Percentiles rank a stretch among this genome's conserved stretches.
These are phyloP conservation scores for Ophiostoma sp. DNA, from an alignment of 2,329 filamentous ascomycete species.

Conservation along the genomic window DNA sequence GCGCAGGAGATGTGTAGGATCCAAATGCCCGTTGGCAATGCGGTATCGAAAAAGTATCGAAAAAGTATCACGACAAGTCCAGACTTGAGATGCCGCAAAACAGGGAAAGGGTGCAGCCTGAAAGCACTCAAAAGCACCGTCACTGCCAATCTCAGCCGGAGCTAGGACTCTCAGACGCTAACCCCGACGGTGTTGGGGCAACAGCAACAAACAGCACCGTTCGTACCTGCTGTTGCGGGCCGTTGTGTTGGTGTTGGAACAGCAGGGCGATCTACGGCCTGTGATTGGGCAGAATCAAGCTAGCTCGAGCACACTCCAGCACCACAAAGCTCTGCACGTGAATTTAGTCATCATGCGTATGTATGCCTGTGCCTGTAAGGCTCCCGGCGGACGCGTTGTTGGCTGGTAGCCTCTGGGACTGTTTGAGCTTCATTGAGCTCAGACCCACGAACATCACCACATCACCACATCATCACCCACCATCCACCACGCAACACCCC, in stretches of 20 bases:
- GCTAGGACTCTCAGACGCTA: not conserved
- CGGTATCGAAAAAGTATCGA: too few relatives aligned
- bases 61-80: constrained; percentile 4
- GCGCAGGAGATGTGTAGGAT: not conserved
- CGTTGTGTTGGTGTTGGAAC: not conserved
- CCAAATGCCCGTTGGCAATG: constrained; percentile 7
- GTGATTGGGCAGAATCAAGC: not conserved
- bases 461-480: not conserved
- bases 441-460: not conserved
- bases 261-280: not conserved
- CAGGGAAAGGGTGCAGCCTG: not conserved
- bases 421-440: constrained; percentile 18
- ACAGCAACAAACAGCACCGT: not conserved
- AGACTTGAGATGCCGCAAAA: not conserved
- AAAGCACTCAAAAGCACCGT: not conserved
- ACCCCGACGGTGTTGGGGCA: not conserved
- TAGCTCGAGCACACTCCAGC: not conserved
- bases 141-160: not conserved
- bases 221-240: constrained; percentile 6
- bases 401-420: not conserved
- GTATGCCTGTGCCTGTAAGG: constrained; percentile 16
- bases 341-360: constrained; percentile 42
- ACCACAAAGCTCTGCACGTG: constrained; percentile 16
- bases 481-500: not conserved
- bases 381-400: constrained; percentile 27